Evolutionary conservation across 2,329 filamentous ascomycete species (phyloP), one percentile per base, ranked within the genome.

Genomic region (Pyrenochaeta sp.): DNA sequence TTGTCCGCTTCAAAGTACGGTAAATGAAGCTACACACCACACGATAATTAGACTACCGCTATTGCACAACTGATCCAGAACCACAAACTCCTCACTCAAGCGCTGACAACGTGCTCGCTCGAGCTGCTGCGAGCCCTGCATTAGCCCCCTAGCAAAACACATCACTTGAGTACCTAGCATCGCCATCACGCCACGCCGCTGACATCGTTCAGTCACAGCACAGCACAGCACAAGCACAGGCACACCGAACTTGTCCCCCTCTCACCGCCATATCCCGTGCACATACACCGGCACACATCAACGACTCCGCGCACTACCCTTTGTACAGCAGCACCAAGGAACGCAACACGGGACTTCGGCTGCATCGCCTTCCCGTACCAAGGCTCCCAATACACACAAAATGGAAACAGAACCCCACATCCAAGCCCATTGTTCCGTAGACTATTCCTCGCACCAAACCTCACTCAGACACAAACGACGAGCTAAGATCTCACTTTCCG

Each of bases 181-280:
- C 27, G 22, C 45, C 58, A 40, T 61, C 58, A 61, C 58, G 58
- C 58, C 58, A 56, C 43, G 32, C 51, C 44, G 58, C 54, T 48
- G 58, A 55, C 54, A 52, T 48, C 40, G 5, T n/a, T 47, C 36
- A 28, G 57, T 39, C 47, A 44, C n/a, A 48, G 13, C 42, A 50
- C 50, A 30, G 28, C 28, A 30, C 28, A 30, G 28, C 28, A 9
- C 9, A 9, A 30, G 28, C 28, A 9, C 5, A 30, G 19, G 19
- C 19, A 19, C 19, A 19, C 19, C 19, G 19, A 19, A 19, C 19
- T 19, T 34, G 9, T 43, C 24, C 34, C 42, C 52, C 34, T n/a
- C 48, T 58, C 58, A 61, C 58, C 58, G 58, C 55, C 51, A 46
- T 58, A 25, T 52, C 44, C 48, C 50, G 46, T 40, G 42, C 32